Conservation (phyloP, 2,329 filamentous ascomycete genomes). For the Aspergillus tanneri region DNA sequence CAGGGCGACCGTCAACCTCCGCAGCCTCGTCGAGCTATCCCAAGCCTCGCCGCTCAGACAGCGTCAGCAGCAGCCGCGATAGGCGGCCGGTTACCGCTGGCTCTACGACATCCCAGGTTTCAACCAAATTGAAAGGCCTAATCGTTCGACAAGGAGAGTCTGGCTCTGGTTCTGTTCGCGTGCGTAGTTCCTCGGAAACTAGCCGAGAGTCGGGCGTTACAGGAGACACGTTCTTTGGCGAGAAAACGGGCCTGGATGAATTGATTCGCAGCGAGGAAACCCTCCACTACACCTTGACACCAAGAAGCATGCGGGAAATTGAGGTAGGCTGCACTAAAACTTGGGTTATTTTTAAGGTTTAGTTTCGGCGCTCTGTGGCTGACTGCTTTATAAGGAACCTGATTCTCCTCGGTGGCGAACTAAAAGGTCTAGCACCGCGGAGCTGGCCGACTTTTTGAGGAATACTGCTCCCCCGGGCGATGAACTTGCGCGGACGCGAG, state of each 20-base stretch:
- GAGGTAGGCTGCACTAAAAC: conserved; percentile 52
- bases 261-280: conserved; percentile 80
- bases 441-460: conserved; percentile 41
- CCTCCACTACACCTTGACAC: conserved; percentile 78
- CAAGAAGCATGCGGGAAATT: conserved; percentile 73
- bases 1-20: conserved; percentile 32
- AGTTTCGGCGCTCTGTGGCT: not conserved
- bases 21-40: conserved; percentile 25
- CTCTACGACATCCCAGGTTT: conserved; percentile 42
- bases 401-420: conserved; percentile 35
- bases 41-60: conserved; percentile 40
- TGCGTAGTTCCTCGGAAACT: conserved; percentile 40
- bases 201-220: conserved; percentile 30
- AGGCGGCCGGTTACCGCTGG: conserved; percentile 41
- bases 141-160: conserved; percentile 35
- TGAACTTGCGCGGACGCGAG: conserved; percentile 24
- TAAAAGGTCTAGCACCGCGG: conserved; percentile 35
- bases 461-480: conserved; percentile 36
- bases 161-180: conserved; percentile 27
- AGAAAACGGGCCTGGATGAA: conserved; percentile 71
- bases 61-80: conserved; percentile 39
- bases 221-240: conserved; percentile 43
- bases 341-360: not conserved
- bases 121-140: conserved; percentile 44
- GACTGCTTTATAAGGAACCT: conserved; percentile 27